Conservation (phyloP, 148 eudicot genomes). For the Dianthus caryophyllus region DNA sequence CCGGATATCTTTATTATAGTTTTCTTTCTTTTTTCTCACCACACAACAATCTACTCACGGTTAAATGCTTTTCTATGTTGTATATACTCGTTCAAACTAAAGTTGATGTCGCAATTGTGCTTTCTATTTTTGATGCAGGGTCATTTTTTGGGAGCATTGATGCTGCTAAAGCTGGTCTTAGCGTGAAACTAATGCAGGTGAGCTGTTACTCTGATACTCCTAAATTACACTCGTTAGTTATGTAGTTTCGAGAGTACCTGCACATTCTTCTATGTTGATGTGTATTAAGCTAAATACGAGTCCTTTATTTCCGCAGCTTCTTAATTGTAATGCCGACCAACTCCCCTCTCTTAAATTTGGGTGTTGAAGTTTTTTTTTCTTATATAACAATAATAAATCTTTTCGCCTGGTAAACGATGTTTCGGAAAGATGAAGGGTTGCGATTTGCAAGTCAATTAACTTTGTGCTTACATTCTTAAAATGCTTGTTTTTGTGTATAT, state of each 20-base stretch:
- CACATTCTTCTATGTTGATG: neutral
- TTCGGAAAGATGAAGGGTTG: too few species aligned
- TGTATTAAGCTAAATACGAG: too few species aligned
- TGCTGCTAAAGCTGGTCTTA: conserved; percentile 61
- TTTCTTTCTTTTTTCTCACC: neutral
- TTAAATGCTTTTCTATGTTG: neutral
- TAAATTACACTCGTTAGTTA: neutral
- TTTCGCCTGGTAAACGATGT: too few species aligned
- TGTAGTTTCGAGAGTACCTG: neutral
- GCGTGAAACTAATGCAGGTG: conserved; percentile 86
- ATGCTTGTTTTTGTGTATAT: neutral
- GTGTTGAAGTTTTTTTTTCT: neutral
- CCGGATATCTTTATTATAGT: too few species aligned
- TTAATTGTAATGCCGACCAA: too few species aligned
- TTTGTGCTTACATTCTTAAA: neutral
- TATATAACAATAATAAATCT: too few species aligned
- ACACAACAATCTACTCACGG: neutral
- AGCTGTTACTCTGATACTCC: conserved; percentile 3
- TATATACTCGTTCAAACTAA: neutral
- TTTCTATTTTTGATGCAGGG: conserved; percentile 35
- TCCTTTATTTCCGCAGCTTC: too few species aligned
- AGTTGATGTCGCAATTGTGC: neutral
- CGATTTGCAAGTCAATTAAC: too few species aligned
- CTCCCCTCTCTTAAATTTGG: too few species aligned
- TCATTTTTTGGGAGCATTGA: conserved; percentile 72